A percentile compares a stretch with the other conserved stretches of the same genome.
phyloP scores from a whole-genome alignment of 176 grass and related monocot genomes.

The Carex cristatella region DNA sequence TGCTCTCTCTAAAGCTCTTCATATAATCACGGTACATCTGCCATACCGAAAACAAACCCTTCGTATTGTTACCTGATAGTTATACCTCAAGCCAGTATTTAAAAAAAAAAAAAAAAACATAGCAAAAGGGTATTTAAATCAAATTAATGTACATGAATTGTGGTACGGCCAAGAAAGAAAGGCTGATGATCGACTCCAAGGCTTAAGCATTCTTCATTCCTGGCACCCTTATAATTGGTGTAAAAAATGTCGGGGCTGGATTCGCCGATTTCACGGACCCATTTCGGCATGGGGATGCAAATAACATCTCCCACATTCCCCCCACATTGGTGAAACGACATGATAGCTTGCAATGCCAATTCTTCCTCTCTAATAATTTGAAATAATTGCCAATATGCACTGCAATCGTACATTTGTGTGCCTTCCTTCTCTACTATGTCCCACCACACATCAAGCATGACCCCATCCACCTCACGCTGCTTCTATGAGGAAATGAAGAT shows the following conservation, averaged over 20 bases:
- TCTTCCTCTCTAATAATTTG: constrained; percentile 56
- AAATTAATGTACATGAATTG: constrained; percentile 46
- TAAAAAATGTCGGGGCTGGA: constrained; percentile 56
- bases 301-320: constrained; percentile 68
- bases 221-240: constrained; percentile 42
- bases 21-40: constrained; percentile 89
- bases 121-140: not conserved
- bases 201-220: constrained; percentile 75
- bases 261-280: constrained; percentile 42
- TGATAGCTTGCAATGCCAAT: constrained; percentile 79
- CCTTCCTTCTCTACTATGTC: constrained; percentile 56
- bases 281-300: constrained; percentile 56
- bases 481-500: not conserved
- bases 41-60: not conserved
- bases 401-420: constrained; percentile 51
- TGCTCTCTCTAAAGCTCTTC: constrained; percentile 77
- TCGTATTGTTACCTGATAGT: not conserved
- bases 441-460: constrained; percentile 98
- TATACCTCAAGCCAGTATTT: not conserved
- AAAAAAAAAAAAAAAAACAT: not conserved
- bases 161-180: constrained; percentile 60
- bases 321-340: constrained; percentile 88
- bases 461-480: constrained; percentile 38
- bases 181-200: constrained; percentile 73
- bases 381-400: constrained; percentile 62